These are phyloP conservation scores for Venturia oleaginea DNA, from an alignment of 2,329 filamentous ascomycete genomes.

Conservation along the genomic window DNA sequence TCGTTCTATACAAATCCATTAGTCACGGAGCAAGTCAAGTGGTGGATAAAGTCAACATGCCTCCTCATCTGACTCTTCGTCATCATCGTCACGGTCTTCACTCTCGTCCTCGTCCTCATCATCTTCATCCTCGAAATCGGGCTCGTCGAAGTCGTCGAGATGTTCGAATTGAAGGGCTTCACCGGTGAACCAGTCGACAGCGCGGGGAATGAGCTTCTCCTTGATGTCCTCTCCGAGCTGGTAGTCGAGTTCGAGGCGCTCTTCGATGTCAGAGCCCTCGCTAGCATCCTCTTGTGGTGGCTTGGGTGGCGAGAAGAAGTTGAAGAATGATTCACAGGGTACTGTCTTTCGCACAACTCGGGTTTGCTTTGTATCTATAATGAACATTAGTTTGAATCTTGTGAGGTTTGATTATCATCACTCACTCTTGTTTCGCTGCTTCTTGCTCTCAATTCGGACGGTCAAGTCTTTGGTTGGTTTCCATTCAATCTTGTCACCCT, in stretches of 20 bases:
- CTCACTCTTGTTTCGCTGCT: slow-evolving; percentile 99
- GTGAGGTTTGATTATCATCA: slow-evolving; percentile 13
- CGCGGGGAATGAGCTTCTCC: slow-evolving; percentile 97
- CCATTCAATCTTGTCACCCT: slow-evolving; percentile 98
- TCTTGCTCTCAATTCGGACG: slow-evolving; percentile 94
- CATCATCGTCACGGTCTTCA: slow-evolving; percentile 71
- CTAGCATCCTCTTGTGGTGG: slow-evolving; percentile 68
- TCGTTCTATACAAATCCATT: slow-evolving; percentile 23
- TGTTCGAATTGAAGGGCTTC: slow-evolving; percentile 97
- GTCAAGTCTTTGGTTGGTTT: slow-evolving; percentile 88
- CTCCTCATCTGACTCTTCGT: slow-evolving; percentile 31
- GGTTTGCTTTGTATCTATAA: slow-evolving; percentile 91
- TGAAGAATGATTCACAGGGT: slow-evolving; percentile 93
- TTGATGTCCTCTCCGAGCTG: slow-evolving; percentile 99
- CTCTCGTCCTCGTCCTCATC: slow-evolving; percentile 84
- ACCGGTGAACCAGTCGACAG: slow-evolving; percentile 98
- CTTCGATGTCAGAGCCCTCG: slow-evolving; percentile 83
- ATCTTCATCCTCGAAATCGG: slow-evolving; percentile 80
- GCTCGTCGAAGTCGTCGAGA: slow-evolving; percentile 71
- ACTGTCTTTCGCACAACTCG: slow-evolving; percentile 99
- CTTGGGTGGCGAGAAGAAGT: slow-evolving; percentile 96
- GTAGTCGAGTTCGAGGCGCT: slow-evolving; percentile 95
- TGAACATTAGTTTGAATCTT: neutral
- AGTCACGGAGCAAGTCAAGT: neutral
- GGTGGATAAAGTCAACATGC: slow-evolving; percentile 17